A percentile compares a stretch with the other conserved stretches of the same genome.
Conservation (phyloP, 306 rosid genomes). For the Glycyrrhiza uralensis region DNA sequence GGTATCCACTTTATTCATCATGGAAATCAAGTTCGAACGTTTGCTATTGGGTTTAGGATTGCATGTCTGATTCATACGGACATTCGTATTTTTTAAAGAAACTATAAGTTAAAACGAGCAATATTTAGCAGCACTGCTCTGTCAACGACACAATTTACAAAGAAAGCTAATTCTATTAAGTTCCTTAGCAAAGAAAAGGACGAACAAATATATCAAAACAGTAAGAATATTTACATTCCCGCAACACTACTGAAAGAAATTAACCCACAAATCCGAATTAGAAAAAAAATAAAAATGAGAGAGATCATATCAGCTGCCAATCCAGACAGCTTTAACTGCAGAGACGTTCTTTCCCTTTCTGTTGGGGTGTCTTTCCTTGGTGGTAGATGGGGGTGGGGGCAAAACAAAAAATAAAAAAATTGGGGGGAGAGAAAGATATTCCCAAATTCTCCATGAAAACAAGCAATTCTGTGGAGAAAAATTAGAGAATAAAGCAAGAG, state of each 20-base stretch:
- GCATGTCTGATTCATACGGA: background rate
- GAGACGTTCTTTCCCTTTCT: background rate
- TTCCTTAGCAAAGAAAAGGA: background rate
- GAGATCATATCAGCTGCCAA: background rate
- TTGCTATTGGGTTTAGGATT: background rate
- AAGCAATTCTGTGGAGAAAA: constrained; percentile 3
- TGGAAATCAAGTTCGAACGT: background rate
- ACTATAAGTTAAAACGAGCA: background rate
- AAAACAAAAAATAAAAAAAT: too few relatives aligned
- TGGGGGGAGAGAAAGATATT: background rate
- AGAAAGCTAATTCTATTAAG: constrained; percentile 3
- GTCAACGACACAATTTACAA: constrained; percentile 14
- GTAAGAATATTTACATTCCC: constrained; percentile 34
- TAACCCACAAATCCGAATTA: background rate
- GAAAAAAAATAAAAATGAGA: too few relatives aligned
- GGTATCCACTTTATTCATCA: background rate
- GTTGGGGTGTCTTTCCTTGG: background rate
- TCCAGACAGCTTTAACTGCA: constrained; percentile 21
- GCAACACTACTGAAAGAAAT: background rate
- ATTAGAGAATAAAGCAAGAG: background rate
- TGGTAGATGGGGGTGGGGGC: background rate
- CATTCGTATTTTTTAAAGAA: background rate
- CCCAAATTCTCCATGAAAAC: constrained; percentile 20
- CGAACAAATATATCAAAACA: background rate
- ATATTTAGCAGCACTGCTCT: background rate